Evolutionary conservation across 805 yeast genomes (phyloP).

Genomic region (Wickerhamiella vanderwaltii): DNA sequence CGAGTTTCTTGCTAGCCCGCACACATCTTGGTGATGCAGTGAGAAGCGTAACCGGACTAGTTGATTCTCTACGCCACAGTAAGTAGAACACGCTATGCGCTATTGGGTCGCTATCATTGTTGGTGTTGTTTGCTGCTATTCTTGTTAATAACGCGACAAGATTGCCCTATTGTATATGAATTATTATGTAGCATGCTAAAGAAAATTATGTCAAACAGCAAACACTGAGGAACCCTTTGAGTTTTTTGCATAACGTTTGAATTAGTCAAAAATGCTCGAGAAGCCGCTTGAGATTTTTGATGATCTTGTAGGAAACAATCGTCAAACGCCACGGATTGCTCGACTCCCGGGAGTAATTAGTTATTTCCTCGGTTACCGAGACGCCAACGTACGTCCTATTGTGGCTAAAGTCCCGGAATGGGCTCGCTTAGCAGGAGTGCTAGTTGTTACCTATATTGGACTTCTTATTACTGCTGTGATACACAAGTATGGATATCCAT

Average conservation of each 20-base stretch:
- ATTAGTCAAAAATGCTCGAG: too few relatives aligned
- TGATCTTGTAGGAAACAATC: conserved; percentile 13
- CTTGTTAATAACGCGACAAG: too few relatives aligned
- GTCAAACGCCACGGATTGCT: background rate
- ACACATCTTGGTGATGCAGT: conserved; percentile 1
- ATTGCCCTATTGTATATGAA: too few relatives aligned
- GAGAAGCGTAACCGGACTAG: background rate
- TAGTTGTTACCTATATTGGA: conserved; percentile 24
- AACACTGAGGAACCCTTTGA: too few relatives aligned
- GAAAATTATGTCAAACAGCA: too few relatives aligned
- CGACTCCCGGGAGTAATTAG: conserved; percentile 14
- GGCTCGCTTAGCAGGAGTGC: conserved; percentile 13
- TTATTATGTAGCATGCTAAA: too few relatives aligned
- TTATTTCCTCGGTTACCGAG: conserved; percentile 21
- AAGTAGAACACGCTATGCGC: too few relatives aligned
- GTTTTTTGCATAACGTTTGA: too few relatives aligned
- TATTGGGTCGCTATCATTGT: too few relatives aligned
- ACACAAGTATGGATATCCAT: conserved; percentile 20
- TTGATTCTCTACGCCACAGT: background rate
- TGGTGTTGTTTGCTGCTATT: too few relatives aligned
- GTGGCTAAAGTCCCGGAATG: conserved; percentile 5
- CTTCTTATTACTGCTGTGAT: conserved; percentile 21
- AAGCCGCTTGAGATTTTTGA: too few relatives aligned
- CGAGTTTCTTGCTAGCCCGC: conserved; percentile 6
- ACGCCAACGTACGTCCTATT: conserved; percentile 7